Conservation (phyloP, 768 basidiomycete genomes). For the Boletus vermiculosoides region DNA sequence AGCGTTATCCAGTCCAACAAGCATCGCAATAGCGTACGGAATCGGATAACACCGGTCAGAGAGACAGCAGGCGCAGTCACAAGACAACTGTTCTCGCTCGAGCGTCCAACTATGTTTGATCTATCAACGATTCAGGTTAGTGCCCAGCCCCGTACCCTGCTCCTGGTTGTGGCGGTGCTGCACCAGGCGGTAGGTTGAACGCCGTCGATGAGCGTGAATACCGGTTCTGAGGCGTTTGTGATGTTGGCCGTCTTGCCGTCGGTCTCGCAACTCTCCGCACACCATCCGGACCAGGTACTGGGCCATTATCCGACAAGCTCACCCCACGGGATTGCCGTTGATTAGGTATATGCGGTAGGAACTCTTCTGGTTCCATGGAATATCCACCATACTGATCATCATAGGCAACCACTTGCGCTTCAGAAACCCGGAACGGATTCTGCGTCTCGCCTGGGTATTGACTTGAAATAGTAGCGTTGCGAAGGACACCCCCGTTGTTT, state of each 20-base stretch:
- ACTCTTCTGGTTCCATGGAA: conserved; percentile 39
- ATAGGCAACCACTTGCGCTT: conserved; percentile 42
- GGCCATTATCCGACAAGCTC: conserved; percentile 78
- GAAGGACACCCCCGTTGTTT: conserved; percentile 38
- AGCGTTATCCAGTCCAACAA: conserved; percentile 11
- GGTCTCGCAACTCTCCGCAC: conserved; percentile 78
- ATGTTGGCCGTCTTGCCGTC: conserved; percentile 51
- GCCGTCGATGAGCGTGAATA: conserved; percentile 63
- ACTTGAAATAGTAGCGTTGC: conserved; percentile 37
- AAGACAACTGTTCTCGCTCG: conserved; percentile 3
- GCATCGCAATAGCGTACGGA: conserved; percentile 3
- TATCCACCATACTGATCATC: conserved; percentile 36
- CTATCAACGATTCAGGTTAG: conserved; percentile 1
- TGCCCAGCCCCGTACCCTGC: conserved; percentile 15
- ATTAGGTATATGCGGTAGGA: conserved; percentile 13
- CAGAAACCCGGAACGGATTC: conserved; percentile 57
- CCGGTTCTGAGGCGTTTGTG: conserved; percentile 63
- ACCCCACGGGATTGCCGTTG: conserved; percentile 55
- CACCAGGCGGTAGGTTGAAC: conserved; percentile 67
- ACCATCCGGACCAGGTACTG: conserved; percentile 73
- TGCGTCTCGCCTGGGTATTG: conserved; percentile 47
- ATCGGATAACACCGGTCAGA: not conserved
- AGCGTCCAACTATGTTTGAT: conserved; percentile 4
- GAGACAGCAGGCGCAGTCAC: not conserved
- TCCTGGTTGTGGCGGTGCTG: conserved; percentile 58